Percentiles rank a stretch among this genome's conserved stretches.
phyloP scores from a whole-genome alignment of 306 rosid genomes.

The Sophora flavescens region DNA sequence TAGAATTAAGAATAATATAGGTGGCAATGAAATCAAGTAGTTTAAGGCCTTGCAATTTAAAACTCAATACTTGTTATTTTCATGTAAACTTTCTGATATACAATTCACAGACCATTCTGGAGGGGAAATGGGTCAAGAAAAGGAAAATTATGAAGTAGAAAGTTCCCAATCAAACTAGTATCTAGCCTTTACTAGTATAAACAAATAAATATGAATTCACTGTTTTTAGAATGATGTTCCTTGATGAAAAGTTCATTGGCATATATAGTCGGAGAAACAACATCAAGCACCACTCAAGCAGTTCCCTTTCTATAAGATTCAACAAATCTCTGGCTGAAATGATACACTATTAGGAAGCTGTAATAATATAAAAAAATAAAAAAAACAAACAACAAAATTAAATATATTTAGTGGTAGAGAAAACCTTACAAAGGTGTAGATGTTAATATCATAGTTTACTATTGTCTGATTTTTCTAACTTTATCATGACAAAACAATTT shows the following conservation, averaged over 20 bases:
- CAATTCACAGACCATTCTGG: background rate
- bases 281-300: slow-evolving; percentile 27
- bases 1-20: background rate
- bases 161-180: slow-evolving; percentile 1
- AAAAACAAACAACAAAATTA: too few species aligned
- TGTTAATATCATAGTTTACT: too few species aligned
- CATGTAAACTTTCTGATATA: background rate
- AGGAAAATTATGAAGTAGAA: background rate
- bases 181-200: background rate
- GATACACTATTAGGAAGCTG: background rate
- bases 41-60: slow-evolving; percentile 8
- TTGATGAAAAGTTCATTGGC: slow-evolving; percentile 13
- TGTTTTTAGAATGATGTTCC: background rate
- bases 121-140: slow-evolving; percentile 7
- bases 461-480: too few species aligned
- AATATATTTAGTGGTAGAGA: too few species aligned
- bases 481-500: too few species aligned
- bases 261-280: background rate
- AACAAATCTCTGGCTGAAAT: too few species aligned
- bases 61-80: background rate
- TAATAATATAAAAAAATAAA: background rate
- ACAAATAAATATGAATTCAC: background rate
- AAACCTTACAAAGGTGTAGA: too few species aligned
- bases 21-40: background rate
- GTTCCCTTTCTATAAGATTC: background rate